A percentile compares a stretch with the other conserved stretches of the same genome.
phyloP scores from a whole-genome alignment of 495 filamentous ascomycete species.

The Penicillium cosmopolitanum region DNA sequence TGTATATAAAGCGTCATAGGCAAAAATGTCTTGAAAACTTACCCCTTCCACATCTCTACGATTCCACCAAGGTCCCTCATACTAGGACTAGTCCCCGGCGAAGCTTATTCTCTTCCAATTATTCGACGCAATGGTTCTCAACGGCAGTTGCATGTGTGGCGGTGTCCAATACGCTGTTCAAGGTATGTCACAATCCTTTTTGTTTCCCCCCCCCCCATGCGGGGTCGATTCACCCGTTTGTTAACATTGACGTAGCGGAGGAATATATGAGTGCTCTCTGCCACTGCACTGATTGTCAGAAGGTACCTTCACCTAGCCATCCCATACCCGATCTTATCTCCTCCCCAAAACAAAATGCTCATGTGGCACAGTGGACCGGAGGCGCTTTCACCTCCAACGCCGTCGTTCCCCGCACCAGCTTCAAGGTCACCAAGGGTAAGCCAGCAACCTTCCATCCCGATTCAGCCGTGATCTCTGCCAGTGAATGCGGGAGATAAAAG shows the following conservation, averaged over 20 bases:
- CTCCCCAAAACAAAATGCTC: background rate
- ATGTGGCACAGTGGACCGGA: slow-evolving; percentile 44
- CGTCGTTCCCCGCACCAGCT: slow-evolving; percentile 44
- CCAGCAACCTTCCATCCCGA: background rate
- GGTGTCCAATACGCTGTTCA: slow-evolving; percentile 38
- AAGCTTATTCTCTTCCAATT: slow-evolving; percentile 6
- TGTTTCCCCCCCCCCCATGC: background rate
- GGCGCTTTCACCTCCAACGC: slow-evolving; percentile 52
- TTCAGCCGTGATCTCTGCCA: too few species aligned
- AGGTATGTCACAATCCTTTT: slow-evolving; percentile 21
- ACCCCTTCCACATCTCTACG: background rate
- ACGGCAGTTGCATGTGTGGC: slow-evolving; percentile 49
- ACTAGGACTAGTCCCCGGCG: background rate
- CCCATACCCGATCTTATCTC: background rate
- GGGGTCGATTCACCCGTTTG: background rate
- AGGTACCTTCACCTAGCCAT: slow-evolving; percentile 24
- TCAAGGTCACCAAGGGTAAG: slow-evolving; percentile 46
- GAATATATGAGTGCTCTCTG: slow-evolving; percentile 44
- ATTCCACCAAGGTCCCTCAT: slow-evolving; percentile 30
- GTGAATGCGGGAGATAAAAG: too few species aligned
- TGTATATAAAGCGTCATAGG: slow-evolving; percentile 6
- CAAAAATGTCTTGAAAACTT: too few species aligned
- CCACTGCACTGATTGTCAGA: slow-evolving; percentile 55
- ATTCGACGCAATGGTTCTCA: slow-evolving; percentile 33
- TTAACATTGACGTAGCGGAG: slow-evolving; percentile 24